phyloP scores from a whole-genome alignment of 345 rosid species.

The Raphanus sativus region DNA sequence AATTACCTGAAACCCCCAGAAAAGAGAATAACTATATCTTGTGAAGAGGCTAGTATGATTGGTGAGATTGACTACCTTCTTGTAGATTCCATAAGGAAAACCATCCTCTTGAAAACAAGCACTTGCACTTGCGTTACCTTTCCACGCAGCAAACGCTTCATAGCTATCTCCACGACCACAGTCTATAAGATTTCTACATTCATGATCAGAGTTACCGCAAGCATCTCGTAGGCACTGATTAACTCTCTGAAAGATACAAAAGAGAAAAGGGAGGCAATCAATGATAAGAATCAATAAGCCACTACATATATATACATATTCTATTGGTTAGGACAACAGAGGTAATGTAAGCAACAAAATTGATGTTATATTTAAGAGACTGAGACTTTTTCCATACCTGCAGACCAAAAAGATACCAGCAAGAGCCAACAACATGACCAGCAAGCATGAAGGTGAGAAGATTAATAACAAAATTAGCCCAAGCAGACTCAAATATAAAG shows the following conservation, averaged over 20 bases:
- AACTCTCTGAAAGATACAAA: neutral
- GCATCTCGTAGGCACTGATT: constrained; percentile 42
- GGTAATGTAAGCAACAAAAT: neutral
- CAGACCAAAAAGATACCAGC: constrained; percentile 85
- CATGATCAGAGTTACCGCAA: neutral
- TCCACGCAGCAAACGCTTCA: constrained; percentile 38
- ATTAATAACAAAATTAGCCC: constrained; percentile 84
- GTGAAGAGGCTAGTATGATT: constrained; percentile 39
- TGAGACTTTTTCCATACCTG: constrained; percentile 48
- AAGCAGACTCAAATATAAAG: constrained; percentile 82
- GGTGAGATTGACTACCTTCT: constrained; percentile 58
- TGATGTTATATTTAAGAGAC: neutral
- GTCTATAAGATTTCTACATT: constrained; percentile 54
- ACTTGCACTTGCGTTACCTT: constrained; percentile 29
- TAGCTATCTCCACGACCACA: constrained; percentile 44
- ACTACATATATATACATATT: neutral
- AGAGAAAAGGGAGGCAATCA: neutral
- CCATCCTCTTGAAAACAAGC: constrained; percentile 49
- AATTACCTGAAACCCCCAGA: constrained; percentile 95
- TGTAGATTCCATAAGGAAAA: constrained; percentile 63
- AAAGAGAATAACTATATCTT: constrained; percentile 72
- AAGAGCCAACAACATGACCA: constrained; percentile 80
- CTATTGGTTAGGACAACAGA: neutral
- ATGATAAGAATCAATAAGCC: constrained; percentile 1
- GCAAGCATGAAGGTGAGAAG: constrained; percentile 70